phyloP scores from a whole-genome alignment of 164 flowering plant species.

The Sextonia rubra region DNA sequence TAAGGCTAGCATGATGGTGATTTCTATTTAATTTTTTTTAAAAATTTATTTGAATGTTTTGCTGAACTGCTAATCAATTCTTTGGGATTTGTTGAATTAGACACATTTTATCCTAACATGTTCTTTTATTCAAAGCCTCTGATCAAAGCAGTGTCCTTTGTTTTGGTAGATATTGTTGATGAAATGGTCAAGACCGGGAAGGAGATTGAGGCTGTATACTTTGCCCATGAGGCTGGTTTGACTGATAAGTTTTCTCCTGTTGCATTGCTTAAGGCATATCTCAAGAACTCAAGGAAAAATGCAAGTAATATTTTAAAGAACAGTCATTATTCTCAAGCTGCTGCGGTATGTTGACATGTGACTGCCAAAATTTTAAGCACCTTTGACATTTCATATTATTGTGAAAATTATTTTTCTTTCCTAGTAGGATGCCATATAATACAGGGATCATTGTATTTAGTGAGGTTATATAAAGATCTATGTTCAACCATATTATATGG shows the following conservation, averaged over 20 bases:
- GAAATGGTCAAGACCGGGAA: slow-evolving; percentile 52
- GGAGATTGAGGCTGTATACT: slow-evolving; percentile 60
- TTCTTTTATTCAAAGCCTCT: not conserved
- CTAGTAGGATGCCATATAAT: not conserved
- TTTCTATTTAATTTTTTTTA: too few species aligned
- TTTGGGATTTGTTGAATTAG: too few species aligned
- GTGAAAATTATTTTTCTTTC: not conserved
- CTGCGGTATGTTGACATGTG: slow-evolving; percentile 30
- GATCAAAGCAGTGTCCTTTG: not conserved
- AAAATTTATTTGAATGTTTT: too few species aligned
- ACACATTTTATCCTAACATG: not conserved
- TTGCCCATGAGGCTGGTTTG: slow-evolving; percentile 49
- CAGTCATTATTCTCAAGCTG: slow-evolving; percentile 32
- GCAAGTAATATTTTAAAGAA: slow-evolving; percentile 33
- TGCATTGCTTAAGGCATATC: slow-evolving; percentile 41
- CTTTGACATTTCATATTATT: not conserved
- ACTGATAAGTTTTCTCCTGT: slow-evolving; percentile 44
- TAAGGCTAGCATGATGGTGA: too few species aligned
- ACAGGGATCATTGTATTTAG: too few species aligned
- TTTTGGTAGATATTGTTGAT: slow-evolving; percentile 42
- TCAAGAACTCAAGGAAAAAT: slow-evolving; percentile 39
- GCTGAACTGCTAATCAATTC: too few species aligned
- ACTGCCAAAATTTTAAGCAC: not conserved
- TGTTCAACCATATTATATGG: too few species aligned
- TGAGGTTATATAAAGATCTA: too few species aligned